These are phyloP conservation scores for Aspergillus affinis DNA, from an alignment of 495 filamentous ascomycete species.

Conservation along the genomic window DNA sequence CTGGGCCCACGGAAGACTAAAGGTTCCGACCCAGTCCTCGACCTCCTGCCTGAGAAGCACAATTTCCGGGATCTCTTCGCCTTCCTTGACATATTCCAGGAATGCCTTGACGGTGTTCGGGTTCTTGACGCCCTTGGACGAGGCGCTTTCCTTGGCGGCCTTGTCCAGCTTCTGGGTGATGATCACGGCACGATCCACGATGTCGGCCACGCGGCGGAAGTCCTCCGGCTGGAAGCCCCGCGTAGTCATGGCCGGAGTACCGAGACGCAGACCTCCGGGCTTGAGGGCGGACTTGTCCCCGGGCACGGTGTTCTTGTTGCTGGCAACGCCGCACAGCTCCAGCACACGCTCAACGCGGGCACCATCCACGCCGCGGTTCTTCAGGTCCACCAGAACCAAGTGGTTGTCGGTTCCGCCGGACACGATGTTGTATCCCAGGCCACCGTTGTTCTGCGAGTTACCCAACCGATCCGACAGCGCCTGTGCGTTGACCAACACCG, in stretches of 20 bases:
- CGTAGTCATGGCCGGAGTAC: constrained; percentile 96
- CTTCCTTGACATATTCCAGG: constrained; percentile 76
- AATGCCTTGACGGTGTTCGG: constrained; percentile 79
- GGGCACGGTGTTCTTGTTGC: constrained; percentile 98
- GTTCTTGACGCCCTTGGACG: constrained; percentile 75
- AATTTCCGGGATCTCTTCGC: constrained; percentile 82
- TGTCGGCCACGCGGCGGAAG: constrained; percentile 85
- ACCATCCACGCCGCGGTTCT: constrained; percentile 85
- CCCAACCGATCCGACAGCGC: constrained; percentile 77
- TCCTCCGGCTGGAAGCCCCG: constrained; percentile 84
- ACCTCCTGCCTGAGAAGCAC: constrained; percentile 85
- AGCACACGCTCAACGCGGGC: constrained; percentile 92
- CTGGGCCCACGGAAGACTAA: constrained; percentile 77
- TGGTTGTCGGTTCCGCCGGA: constrained; percentile 96
- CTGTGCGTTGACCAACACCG: constrained; percentile 83
- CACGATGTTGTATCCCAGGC: constrained; percentile 86
- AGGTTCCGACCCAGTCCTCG: constrained; percentile 92
- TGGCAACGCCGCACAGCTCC: constrained; percentile 90
- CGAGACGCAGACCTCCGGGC: constrained; percentile 88
- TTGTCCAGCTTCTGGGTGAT: constrained; percentile 85
- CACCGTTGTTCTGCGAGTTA: constrained; percentile 67
- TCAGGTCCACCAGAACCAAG: constrained; percentile 91
- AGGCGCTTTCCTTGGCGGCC: constrained; percentile 70
- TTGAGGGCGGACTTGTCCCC: constrained; percentile 91
- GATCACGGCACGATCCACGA: constrained; percentile 87